phyloP scores from a whole-genome alignment of 2,329 filamentous ascomycete species.

The Passalora sequoiae region DNA sequence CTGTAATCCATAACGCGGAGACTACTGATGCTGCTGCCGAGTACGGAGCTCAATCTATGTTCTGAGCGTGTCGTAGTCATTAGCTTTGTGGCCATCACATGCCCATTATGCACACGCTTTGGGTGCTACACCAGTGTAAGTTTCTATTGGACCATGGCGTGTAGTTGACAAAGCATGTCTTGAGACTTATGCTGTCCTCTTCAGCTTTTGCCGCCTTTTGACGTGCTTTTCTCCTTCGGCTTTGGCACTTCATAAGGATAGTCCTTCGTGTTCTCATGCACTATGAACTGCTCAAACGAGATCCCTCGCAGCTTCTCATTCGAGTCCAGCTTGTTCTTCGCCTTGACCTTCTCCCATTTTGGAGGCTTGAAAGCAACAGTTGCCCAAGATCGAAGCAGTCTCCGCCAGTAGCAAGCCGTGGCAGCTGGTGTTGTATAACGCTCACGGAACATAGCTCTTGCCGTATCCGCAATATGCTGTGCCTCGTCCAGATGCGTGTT shows the following conservation, averaged over 20 bases:
- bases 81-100: too few species aligned
- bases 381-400: slow-evolving; percentile 24
- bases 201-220: too few species aligned
- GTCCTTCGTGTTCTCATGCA: slow-evolving; percentile 17
- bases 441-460: slow-evolving; percentile 19
- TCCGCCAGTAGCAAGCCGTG: slow-evolving; percentile 30
- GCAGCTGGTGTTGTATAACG: slow-evolving; percentile 28
- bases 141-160: too few species aligned
- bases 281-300: slow-evolving; percentile 23
- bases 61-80: too few species aligned
- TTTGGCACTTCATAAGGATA: slow-evolving; percentile 9
- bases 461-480: slow-evolving; percentile 20
- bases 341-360: slow-evolving; percentile 6
- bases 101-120: too few species aligned
- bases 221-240: not conserved
- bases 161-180: too few species aligned
- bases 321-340: slow-evolving; percentile 11
- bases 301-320: slow-evolving; percentile 20
- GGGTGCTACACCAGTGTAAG: too few species aligned
- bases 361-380: slow-evolving; percentile 22
- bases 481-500: slow-evolving; percentile 19
- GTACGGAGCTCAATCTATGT: too few species aligned
- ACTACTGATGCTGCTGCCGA: too few species aligned
- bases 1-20: too few species aligned
- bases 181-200: too few species aligned